These are phyloP conservation scores for Aphanomyces euteiches DNA, from an alignment of 352 stramenopile genomes.

Conservation along the genomic window DNA sequence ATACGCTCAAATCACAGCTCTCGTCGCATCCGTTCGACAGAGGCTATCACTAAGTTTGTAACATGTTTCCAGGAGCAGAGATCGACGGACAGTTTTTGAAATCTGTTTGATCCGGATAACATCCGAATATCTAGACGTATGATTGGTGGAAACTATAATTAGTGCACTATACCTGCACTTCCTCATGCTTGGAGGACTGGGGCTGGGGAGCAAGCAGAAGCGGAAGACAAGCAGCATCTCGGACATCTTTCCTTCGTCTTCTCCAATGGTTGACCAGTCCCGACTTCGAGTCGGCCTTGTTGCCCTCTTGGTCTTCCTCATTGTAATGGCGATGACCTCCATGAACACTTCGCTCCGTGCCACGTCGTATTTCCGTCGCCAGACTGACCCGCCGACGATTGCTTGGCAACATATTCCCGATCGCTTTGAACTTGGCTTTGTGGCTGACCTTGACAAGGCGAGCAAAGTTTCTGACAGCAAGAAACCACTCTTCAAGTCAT, in stretches of 20 bases:
- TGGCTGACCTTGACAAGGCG: constrained; percentile 96
- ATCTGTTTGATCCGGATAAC: background rate
- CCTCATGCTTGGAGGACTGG: constrained; percentile 18
- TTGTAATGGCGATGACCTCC: constrained; percentile 1
- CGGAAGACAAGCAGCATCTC: constrained; percentile 18
- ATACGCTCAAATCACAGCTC: background rate
- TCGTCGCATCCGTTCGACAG: background rate
- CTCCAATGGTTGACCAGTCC: constrained; percentile 13
- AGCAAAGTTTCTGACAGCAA: constrained; percentile 79
- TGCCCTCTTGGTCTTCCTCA: constrained; percentile 19
- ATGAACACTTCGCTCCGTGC: constrained; percentile 12
- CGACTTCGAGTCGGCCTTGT: constrained; percentile 7
- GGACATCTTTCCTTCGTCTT: background rate
- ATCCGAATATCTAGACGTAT: background rate
- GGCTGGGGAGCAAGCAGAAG: constrained; percentile 7
- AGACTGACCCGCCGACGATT: background rate
- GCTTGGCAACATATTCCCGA: constrained; percentile 9
- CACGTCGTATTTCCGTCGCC: background rate
- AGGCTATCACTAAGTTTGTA: too few species aligned
- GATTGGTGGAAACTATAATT: constrained; percentile 13
- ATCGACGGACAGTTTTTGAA: background rate
- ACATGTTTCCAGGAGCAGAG: too few species aligned
- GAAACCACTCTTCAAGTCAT: constrained; percentile 89
- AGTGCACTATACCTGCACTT: background rate
- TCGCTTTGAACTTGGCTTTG: constrained; percentile 81